Evolutionary conservation across 148 eudicot genomes (phyloP), one percentile per base, ranked within the genome.

Genomic region (Agrostemma githago): DNA sequence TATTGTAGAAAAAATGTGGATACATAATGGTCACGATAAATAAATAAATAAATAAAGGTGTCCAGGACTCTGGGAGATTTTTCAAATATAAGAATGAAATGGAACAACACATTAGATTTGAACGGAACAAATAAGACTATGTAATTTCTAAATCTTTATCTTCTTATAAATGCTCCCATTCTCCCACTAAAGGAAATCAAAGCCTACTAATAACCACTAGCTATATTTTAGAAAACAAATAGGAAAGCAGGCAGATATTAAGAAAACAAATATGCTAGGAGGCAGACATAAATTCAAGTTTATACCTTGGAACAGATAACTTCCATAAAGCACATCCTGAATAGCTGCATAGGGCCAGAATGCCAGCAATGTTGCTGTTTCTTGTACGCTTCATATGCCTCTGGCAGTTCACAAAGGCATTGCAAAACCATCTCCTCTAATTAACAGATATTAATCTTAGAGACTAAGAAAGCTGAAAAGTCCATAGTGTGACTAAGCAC

Each of bases 311-410:
- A 79, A 68, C 82, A 90, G 61, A 94, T 78, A 57, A 94, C 63
- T 76, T 88, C 95, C 84, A 85, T 69, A 78, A 94, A 89, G 78
- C 97, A 91, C 85, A 94, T 81, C 66, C 98, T 92, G 77, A 94
- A 94, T 76, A 94, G 79, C 77, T 94, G 98, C 98, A 95, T 95
- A 71, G 98, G 98, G 64, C 98, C 98, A 42, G 98, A 92, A 81
- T 95, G 98, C 98, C 98, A 95, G 72, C 98, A 90, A 80, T 95
- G 84, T 70, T 95, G 98, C 85, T 94, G 98, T 82, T 94, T 94
- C 80, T 85, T 92, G 86, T 94, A 94, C 66, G 98, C 97, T 81
- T 89, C 98, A 73, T 89, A 95, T 8, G 98, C 89, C 80, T 95
- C 98, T 0, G 98, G 98, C 61, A 95, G 85, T 78, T 95, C 98